Evolutionary conservation across 805 yeast species (phyloP), one percentile per base, ranked within the genome.

Genomic region (Cyberlindnera lachancei): DNA sequence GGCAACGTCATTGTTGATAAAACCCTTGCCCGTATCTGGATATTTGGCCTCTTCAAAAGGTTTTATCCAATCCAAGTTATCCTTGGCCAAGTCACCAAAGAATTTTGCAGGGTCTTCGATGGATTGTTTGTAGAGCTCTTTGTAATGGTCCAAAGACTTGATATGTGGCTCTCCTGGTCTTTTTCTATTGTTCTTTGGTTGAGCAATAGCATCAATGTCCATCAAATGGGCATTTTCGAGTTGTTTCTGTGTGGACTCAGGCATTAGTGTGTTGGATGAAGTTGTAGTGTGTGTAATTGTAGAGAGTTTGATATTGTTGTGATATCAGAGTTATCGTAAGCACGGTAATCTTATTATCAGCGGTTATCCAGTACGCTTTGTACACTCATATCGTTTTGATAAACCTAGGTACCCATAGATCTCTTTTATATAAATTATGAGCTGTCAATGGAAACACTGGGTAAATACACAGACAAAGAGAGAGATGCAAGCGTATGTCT

Each of bases 21-120:
- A 73, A 34, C 68, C 61, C 42, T 37, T 47, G 9, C 50, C 53
- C 4, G 79, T 74, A 20, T 44, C 41, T 23, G 52, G 52, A 19
- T 36, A 25, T 42, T 66, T 72, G 37, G 94, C 96, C 63, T 72
- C 66, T 34, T 76, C 71, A 61, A 84, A 90, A 27, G 77, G 86
- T 31, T 64, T 73, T 54, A 77, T 81, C 97, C 97, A 90, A 49
- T 72, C 62, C 45, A 90, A 70, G 39, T 76, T 68, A 49, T 79
- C 73, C 38, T 66, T 70, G 29, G 95, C 97, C 53, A 72, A 63
- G 29, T 75, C 72, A 27, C 90, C 92, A 55, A 85, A 90, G 59
- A 90, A 90, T 18, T 61, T 68, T 36, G 75, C 83, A 29, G 98
- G 97, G 49, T 85, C 75, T 34, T 73, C 66, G 45, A 90, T 78